These are phyloP conservation scores for Aspergillus hancockii DNA, from an alignment of 495 filamentous ascomycete genomes.

Conservation along the genomic window DNA sequence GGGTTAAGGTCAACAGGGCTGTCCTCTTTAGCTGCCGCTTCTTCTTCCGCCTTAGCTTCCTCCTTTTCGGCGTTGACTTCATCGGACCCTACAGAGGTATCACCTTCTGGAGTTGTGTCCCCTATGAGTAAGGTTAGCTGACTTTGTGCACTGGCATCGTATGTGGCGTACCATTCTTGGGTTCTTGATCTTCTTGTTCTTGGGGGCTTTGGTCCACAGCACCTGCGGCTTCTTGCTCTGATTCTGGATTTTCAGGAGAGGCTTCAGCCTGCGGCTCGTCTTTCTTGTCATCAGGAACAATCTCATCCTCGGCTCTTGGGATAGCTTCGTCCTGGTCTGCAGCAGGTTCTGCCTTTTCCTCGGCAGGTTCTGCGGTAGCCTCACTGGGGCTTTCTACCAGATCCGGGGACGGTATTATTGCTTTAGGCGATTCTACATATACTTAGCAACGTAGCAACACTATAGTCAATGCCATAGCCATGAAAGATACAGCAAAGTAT, in stretches of 20 bases:
- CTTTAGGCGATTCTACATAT: slow-evolving; percentile 30
- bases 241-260: slow-evolving; percentile 19
- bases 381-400: slow-evolving; percentile 25
- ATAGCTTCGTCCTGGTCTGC: slow-evolving; percentile 19
- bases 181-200: neutral
- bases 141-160: neutral
- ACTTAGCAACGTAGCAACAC: slow-evolving; percentile 16
- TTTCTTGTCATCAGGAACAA: neutral
- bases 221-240: neutral
- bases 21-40: slow-evolving; percentile 9
- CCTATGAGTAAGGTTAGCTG: slow-evolving; percentile 18
- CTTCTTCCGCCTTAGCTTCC: slow-evolving; percentile 21
- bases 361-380: slow-evolving; percentile 19
- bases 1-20: slow-evolving; percentile 20
- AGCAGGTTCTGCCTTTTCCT: slow-evolving; percentile 13
- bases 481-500: neutral
- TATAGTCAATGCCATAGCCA: neutral
- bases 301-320: slow-evolving; percentile 12
- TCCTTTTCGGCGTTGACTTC: slow-evolving; percentile 18
- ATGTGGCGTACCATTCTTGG: slow-evolving; percentile 18
- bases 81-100: slow-evolving; percentile 23
- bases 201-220: neutral
- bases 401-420: slow-evolving; percentile 28
- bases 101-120: slow-evolving; percentile 23
- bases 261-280: slow-evolving; percentile 16